Percentiles rank a stretch among this genome's conserved stretches.
These are phyloP conservation scores for Fusarium multiceps DNA, from an alignment of 2,329 filamentous ascomycete species.

Conservation along the genomic window DNA sequence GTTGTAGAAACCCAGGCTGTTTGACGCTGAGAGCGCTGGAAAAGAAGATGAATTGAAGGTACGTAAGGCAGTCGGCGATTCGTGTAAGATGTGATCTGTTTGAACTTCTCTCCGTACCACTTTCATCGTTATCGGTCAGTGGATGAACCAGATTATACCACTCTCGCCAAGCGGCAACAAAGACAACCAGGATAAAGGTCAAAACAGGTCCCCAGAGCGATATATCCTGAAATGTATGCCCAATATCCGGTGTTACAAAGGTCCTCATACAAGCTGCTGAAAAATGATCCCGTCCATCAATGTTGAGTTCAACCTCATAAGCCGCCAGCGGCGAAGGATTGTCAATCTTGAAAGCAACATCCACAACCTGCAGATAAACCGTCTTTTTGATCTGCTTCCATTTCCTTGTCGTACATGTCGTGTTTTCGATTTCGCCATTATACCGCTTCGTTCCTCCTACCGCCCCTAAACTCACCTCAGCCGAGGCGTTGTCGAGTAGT, in stretches of 20 bases:
- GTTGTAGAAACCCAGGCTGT: constrained; percentile 80
- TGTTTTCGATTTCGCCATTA: constrained; percentile 26
- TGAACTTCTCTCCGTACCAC: neutral
- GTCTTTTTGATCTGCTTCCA: neutral
- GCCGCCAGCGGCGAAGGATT: constrained; percentile 30
- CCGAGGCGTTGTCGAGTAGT: constrained; percentile 17
- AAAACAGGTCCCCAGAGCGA: constrained; percentile 32
- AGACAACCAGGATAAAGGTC: constrained; percentile 23
- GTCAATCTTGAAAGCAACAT: constrained; percentile 46
- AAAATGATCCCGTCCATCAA: constrained; percentile 31
- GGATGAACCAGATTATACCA: constrained; percentile 23
- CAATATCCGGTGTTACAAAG: constrained; percentile 37
- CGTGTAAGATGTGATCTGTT: constrained; percentile 35
- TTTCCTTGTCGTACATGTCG: constrained; percentile 18
- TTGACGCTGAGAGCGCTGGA: constrained; percentile 75
- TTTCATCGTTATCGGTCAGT: constrained; percentile 20
- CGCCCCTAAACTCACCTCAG: constrained; percentile 24
- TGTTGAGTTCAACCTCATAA: constrained; percentile 29
- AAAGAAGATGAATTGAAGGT: constrained; percentile 80
- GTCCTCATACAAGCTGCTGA: constrained; percentile 23
- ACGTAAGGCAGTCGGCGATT: constrained; percentile 71
- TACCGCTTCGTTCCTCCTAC: constrained; percentile 36
- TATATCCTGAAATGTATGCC: neutral
- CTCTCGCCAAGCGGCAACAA: constrained; percentile 34
- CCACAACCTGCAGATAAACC: neutral